Evolutionary conservation across 2,329 filamentous ascomycete species (phyloP).

Genomic region (Fusarium concolor): DNA sequence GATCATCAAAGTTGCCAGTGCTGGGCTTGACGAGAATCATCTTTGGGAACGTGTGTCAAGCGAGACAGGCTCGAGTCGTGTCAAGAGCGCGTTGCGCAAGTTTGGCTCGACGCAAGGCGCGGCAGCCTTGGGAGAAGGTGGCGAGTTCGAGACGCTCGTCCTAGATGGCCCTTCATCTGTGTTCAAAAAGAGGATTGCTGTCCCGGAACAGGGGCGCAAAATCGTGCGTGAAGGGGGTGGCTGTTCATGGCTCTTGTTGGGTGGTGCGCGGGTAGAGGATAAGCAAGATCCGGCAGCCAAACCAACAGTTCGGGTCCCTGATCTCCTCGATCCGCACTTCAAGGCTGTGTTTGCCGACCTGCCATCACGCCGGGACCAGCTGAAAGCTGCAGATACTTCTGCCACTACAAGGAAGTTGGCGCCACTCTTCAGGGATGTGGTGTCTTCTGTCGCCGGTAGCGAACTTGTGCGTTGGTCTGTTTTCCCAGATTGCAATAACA

Average conservation of each 20-base stretch:
- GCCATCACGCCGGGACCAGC: slow-evolving; percentile 15
- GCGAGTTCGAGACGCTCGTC: slow-evolving; percentile 95
- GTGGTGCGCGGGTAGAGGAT: slow-evolving; percentile 64
- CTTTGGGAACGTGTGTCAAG: slow-evolving; percentile 84
- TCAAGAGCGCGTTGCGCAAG: slow-evolving; percentile 67
- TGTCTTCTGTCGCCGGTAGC: slow-evolving; percentile 31
- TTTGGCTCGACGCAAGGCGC: slow-evolving; percentile 78
- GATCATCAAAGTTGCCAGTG: slow-evolving; percentile 94
- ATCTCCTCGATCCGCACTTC: slow-evolving; percentile 74
- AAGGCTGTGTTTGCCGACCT: slow-evolving; percentile 53
- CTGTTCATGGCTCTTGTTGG: slow-evolving; percentile 76
- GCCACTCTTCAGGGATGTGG: slow-evolving; percentile 5
- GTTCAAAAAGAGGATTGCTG: slow-evolving; percentile 77
- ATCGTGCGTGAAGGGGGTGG: slow-evolving; percentile 78
- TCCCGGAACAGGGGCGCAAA: slow-evolving; percentile 65
- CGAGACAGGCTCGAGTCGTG: slow-evolving; percentile 57
- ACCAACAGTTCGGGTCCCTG: slow-evolving; percentile 66
- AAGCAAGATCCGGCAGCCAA: slow-evolving; percentile 48
- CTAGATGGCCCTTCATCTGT: slow-evolving; percentile 79
- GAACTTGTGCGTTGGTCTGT: slow-evolving; percentile 55
- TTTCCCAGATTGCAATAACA: slow-evolving; percentile 42
- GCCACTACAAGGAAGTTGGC: slow-evolving; percentile 1
- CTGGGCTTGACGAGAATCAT: slow-evolving; percentile 82
- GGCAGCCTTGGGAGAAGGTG: slow-evolving; percentile 84
- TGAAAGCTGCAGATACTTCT: slow-evolving; percentile 13